phyloP scores from a whole-genome alignment of 768 basidiomycete genomes.

The Goffeauzyma gilvescens region DNA sequence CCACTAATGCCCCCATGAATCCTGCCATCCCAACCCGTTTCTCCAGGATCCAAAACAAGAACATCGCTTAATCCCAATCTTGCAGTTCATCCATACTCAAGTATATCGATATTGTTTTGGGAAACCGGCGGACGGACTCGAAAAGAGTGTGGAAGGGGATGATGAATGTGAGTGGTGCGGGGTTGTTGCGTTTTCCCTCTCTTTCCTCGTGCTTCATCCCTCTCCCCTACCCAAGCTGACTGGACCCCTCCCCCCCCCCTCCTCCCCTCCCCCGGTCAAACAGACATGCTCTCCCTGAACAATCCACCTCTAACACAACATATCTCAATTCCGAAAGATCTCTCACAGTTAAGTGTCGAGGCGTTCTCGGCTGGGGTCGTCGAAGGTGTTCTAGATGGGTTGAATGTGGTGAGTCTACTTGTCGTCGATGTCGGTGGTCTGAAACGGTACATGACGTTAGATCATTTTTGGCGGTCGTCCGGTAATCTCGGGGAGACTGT shows the following conservation, averaged over 20 bases:
- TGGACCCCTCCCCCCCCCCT: too few species aligned
- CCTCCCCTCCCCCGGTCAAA: background rate
- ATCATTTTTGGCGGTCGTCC: too few species aligned
- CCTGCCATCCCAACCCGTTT: too few species aligned
- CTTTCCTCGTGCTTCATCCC: background rate
- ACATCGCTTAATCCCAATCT: constrained; percentile 67
- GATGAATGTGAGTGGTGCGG: constrained; percentile 68
- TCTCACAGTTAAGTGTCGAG: constrained; percentile 87
- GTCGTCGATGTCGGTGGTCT: constrained; percentile 67
- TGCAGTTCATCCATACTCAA: constrained; percentile 87
- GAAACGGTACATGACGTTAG: too few species aligned
- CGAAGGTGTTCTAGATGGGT: constrained; percentile 59
- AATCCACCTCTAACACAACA: constrained; percentile 77
- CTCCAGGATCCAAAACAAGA: constrained; percentile 76
- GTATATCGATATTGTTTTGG: constrained; percentile 90
- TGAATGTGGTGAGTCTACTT: constrained; percentile 57
- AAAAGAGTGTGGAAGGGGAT: constrained; percentile 86
- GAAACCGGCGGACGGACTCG: constrained; percentile 79
- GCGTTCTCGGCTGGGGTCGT: constrained; percentile 94
- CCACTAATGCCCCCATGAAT: too few species aligned
- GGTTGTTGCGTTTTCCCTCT: background rate
- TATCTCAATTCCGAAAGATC: constrained; percentile 82
- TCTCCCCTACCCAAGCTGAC: background rate
- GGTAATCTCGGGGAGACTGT: constrained; percentile 32
- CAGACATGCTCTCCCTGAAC: constrained; percentile 97